Base-by-base conservation (phyloP, 2,329 filamentous ascomycete genomes). In the Macroventuria anomochaeta region DNA sequence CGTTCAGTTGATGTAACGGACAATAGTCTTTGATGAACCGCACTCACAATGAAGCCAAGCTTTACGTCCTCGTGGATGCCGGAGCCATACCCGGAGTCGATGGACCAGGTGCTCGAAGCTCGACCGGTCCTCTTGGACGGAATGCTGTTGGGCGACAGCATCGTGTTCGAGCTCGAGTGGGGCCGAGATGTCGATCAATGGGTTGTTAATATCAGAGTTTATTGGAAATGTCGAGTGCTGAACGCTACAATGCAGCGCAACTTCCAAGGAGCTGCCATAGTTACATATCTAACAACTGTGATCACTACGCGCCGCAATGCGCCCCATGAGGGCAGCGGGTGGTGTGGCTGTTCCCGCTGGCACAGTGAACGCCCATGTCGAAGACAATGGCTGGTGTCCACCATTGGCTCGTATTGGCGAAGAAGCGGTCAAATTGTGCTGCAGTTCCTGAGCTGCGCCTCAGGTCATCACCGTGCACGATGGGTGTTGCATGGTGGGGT, bases 51-150 rank as follows among this genome's bases (percentile, higher is more conserved):
- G 40, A 34, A 18, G 41, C 29, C 4, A 59, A 62, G 6, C 6
- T 46, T 46, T 6, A 12, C 12, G 18, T 55, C 52, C 21, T 65
- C 64, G 18, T 65, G 40, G 7, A 54, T 55, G 25, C 57, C 62
- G 5, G 68, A 64, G 13, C 53, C 64, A 57, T 74, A 74, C 6
- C 71, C 69, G n/a, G 70, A 74, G 48, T 74, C 70, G 21, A 69
- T 52, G 17, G 64, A 68, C 64, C 66, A 70, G 28, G 69, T 69
- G 39, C 69, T 71, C 15, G 67, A 56, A 7, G 68, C 64, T 29
- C 57, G 62, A 29, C 20, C 40, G 11, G 37, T 18, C 17, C 25
- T 46, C 43, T 67, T 71, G 11, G 57, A 46, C n/a, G 51, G 15
- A 37, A 59, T 46, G 34, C 58, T 59, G 42, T 61, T 55, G 5